Conservation (phyloP, 202 grass and related monocot genomes). For the Digitaria exilis region DNA sequence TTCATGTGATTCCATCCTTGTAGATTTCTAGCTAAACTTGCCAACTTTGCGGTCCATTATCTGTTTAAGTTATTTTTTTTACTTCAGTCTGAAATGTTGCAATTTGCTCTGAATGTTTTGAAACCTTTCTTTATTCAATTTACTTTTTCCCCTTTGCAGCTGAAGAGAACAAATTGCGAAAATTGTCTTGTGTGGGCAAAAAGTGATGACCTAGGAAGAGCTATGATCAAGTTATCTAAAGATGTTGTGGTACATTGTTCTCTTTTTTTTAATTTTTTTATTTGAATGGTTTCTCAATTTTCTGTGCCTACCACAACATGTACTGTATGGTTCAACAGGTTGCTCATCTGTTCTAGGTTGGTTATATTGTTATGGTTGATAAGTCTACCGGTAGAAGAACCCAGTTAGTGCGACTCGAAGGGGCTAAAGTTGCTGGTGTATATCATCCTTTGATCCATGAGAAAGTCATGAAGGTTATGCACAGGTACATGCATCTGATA, state of each 20-base stretch:
- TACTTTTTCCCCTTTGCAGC: slow-evolving; percentile 44
- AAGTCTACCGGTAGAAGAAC: slow-evolving; percentile 56
- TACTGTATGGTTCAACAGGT: neutral
- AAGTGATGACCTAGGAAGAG: slow-evolving; percentile 61
- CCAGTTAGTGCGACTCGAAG: slow-evolving; percentile 69
- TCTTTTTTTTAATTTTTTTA: neutral
- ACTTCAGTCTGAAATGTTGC: neutral
- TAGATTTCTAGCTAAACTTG: neutral
- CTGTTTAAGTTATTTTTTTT: slow-evolving; percentile 1
- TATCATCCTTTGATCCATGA: slow-evolving; percentile 73
- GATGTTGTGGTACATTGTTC: slow-evolving; percentile 58
- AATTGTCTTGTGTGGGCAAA: slow-evolving; percentile 82
- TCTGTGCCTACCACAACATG: neutral
- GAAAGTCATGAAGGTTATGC: slow-evolving; percentile 65
- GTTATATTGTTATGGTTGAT: slow-evolving; percentile 97
- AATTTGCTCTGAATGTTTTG: slow-evolving; percentile 4
- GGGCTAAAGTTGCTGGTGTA: slow-evolving; percentile 77
- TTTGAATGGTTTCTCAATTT: neutral
- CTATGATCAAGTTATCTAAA: slow-evolving; percentile 67
- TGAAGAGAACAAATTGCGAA: slow-evolving; percentile 61
- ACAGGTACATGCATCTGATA: slow-evolving; percentile 37
- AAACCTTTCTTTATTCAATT: slow-evolving; percentile 23
- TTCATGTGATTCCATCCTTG: neutral
- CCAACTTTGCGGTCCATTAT: neutral
- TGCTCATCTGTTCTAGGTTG: slow-evolving; percentile 58